phyloP scores from a whole-genome alignment of 2,329 filamentous ascomycete species.

The Plenodomus tracheiphilus region DNA sequence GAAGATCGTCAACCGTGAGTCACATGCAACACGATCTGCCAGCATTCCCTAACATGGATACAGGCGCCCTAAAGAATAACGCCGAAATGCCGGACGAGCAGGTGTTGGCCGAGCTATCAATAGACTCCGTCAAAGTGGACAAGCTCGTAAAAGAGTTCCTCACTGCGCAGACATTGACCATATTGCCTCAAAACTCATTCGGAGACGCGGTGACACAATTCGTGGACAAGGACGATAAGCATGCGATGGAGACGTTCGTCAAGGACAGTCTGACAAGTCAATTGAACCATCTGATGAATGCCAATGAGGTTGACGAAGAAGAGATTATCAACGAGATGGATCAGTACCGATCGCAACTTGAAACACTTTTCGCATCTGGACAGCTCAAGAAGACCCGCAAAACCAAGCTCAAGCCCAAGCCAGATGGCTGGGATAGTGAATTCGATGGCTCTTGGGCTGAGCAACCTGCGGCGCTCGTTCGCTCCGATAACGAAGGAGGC shows the following conservation, averaged over 20 bases:
- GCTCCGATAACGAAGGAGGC: constrained; percentile 54
- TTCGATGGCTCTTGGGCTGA: constrained; percentile 85
- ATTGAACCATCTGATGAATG: constrained; percentile 49
- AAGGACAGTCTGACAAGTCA: constrained; percentile 49
- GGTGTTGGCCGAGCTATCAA: constrained; percentile 61
- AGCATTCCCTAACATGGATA: constrained; percentile 20
- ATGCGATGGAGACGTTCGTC: constrained; percentile 69
- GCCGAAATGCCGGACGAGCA: constrained; percentile 66
- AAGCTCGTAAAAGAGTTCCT: constrained; percentile 87
- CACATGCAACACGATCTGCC: not conserved
- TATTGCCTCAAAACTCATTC: constrained; percentile 89
- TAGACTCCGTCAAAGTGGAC: constrained; percentile 84
- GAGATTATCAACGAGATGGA: constrained; percentile 76
- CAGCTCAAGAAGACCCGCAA: constrained; percentile 59
- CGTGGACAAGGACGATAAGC: constrained; percentile 92
- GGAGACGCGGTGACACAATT: constrained; percentile 91
- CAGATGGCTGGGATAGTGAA: constrained; percentile 85
- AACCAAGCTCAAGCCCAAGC: constrained; percentile 71
- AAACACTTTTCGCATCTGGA: constrained; percentile 71
- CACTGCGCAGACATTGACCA: constrained; percentile 83
- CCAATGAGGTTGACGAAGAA: constrained; percentile 68
- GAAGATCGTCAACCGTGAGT: constrained; percentile 49
- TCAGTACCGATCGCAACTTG: constrained; percentile 68
- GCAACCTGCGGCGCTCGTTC: constrained; percentile 67
- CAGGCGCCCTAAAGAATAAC: constrained; percentile 53